phyloP scores from a whole-genome alignment of 2,329 filamentous ascomycete genomes.

The Apiospora rasikravindrae region DNA sequence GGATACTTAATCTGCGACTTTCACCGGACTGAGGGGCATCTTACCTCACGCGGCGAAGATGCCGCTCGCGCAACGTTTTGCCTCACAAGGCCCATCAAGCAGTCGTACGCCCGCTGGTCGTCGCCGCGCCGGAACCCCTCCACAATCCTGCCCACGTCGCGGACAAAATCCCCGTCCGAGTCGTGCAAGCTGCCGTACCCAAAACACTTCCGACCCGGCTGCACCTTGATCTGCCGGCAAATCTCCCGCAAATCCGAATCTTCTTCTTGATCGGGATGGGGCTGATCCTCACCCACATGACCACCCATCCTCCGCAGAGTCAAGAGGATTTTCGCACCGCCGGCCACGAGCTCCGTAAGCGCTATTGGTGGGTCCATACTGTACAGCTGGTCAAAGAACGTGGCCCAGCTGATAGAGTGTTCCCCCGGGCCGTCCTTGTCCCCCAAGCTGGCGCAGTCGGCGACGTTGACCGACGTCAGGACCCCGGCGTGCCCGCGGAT shows the following conservation, averaged over 20 bases:
- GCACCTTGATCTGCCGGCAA: neutral
- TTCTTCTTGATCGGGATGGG: neutral
- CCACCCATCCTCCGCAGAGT: too few species aligned
- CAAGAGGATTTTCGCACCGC: neutral
- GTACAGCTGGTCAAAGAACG: neutral
- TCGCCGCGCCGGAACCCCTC: neutral
- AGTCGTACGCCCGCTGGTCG: neutral
- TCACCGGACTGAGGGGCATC: too few species aligned
- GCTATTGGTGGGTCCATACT: neutral
- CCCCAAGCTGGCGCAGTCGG: neutral
- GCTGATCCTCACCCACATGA: too few species aligned
- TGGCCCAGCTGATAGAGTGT: neutral
- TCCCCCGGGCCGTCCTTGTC: neutral
- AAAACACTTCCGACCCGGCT: neutral
- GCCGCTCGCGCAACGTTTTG: neutral
- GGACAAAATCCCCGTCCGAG: neutral
- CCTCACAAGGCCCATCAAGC: neutral
- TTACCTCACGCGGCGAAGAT: too few species aligned
- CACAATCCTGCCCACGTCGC: neutral
- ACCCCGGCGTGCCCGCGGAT: neutral
- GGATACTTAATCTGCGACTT: too few species aligned
- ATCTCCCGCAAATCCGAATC: neutral
- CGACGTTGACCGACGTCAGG: constrained; percentile 1
- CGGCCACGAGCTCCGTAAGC: neutral
- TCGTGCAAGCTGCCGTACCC: neutral